These are phyloP conservation scores for Tylopilus vinaceipallidus DNA, from an alignment of 768 basidiomycete species.

Conservation along the genomic window DNA sequence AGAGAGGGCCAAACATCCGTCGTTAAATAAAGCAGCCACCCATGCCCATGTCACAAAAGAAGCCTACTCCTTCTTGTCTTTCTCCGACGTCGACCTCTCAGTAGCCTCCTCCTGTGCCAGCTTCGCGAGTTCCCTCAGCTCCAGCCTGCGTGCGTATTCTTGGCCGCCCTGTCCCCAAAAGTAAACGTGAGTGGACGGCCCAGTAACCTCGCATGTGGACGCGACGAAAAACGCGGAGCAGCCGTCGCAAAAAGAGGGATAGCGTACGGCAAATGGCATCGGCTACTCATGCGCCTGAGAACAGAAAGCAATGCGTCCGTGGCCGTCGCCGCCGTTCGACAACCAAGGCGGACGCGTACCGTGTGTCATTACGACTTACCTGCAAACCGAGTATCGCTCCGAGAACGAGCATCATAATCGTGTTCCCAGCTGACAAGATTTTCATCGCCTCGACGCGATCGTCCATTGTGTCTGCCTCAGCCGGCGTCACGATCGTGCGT, in stretches of 20 bases:
- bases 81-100: conserved; percentile 17
- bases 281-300: conserved; percentile 14
- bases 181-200: conserved; percentile 5
- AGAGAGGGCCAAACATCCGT: neutral
- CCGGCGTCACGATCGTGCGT: conserved; percentile 68
- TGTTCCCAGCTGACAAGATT: conserved; percentile 83
- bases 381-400: conserved; percentile 67
- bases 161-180: conserved; percentile 66
- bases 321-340: too few relatives aligned
- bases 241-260: conserved; percentile 1
- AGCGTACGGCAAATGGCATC: conserved; percentile 2
- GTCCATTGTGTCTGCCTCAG: conserved; percentile 50
- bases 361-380: conserved; percentile 42
- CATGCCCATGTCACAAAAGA: conserved; percentile 1
- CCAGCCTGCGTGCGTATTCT: conserved; percentile 72
- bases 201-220: conserved; percentile 6
- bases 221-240: conserved; percentile 5
- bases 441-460: conserved; percentile 79
- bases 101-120: conserved; percentile 29
- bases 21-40: conserved; percentile 4
- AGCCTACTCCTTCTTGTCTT: conserved; percentile 31
- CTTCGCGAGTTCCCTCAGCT: conserved; percentile 42
- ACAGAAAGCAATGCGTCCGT: neutral
- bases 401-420: conserved; percentile 72
- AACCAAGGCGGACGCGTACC: conserved; percentile 9